Percentiles rank a stretch among this genome's conserved stretches.
phyloP scores from a whole-genome alignment of 345 rosid genomes.

The Heritiera littoralis region DNA sequence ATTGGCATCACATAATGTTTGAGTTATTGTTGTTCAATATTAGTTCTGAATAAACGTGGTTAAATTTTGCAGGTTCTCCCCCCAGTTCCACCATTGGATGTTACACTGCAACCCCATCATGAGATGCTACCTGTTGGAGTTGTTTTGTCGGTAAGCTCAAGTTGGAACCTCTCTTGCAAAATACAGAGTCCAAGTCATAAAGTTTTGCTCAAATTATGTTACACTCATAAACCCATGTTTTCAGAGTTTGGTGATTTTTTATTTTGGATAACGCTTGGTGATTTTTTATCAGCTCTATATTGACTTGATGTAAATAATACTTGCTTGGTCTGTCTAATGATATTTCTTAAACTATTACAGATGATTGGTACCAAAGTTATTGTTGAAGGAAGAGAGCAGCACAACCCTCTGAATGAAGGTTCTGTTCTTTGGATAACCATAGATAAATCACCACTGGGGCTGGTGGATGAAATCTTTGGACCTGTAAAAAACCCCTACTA shows the following conservation, averaged over 20 bases:
- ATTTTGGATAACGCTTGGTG: not conserved
- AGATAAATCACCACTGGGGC: constrained; percentile 61
- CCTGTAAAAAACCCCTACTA: constrained; percentile 88
- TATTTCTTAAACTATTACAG: constrained; percentile 42
- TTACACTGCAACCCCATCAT: constrained; percentile 64
- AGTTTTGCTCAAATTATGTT: not conserved
- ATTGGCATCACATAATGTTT: not conserved
- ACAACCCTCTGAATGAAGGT: constrained; percentile 80
- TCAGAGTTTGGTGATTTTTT: not conserved
- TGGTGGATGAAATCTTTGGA: constrained; percentile 91
- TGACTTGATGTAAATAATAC: not conserved
- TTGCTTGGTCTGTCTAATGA: not conserved
- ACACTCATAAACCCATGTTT: not conserved
- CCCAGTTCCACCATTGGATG: constrained; percentile 72
- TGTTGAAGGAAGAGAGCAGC: constrained; percentile 80
- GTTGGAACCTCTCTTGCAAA: not conserved
- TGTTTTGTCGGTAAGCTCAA: constrained; percentile 68
- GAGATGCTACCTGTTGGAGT: constrained; percentile 71
- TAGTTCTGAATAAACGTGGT: not conserved
- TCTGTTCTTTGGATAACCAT: constrained; percentile 84
- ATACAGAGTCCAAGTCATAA: not conserved
- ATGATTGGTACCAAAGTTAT: constrained; percentile 69
- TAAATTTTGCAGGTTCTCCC: constrained; percentile 64
- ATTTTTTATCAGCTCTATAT: not conserved
- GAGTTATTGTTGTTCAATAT: not conserved